These are phyloP conservation scores for Falciphora oryzae DNA, from an alignment of 2,329 filamentous ascomycete genomes.

Conservation along the genomic window DNA sequence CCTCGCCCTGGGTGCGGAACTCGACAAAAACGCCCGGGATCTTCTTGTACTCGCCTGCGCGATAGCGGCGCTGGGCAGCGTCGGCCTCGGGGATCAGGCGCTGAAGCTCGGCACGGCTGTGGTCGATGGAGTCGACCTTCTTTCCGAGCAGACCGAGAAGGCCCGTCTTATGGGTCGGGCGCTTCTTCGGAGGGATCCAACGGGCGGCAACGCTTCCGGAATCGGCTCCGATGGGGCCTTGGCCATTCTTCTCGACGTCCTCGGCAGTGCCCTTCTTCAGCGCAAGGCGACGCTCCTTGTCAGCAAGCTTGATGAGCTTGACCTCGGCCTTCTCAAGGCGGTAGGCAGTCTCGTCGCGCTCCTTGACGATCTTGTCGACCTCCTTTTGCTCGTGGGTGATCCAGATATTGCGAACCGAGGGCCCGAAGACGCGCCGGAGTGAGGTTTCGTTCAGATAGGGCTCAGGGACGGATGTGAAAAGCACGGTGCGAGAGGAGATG, in stretches of 20 bases:
- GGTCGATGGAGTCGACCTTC: slow-evolving; percentile 93
- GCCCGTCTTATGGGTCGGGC: slow-evolving; percentile 70
- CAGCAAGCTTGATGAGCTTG: slow-evolving; percentile 74
- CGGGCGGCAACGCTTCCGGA: slow-evolving; percentile 65
- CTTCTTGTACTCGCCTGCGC: slow-evolving; percentile 56
- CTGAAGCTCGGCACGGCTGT: slow-evolving; percentile 72
- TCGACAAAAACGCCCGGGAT: slow-evolving; percentile 84
- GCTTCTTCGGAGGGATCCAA: slow-evolving; percentile 67
- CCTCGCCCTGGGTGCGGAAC: slow-evolving; percentile 74
- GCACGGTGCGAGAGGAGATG: slow-evolving; percentile 84
- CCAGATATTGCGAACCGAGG: slow-evolving; percentile 79
- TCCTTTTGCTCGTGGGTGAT: slow-evolving; percentile 71
- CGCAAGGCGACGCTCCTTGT: slow-evolving; percentile 63
- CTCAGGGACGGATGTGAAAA: slow-evolving; percentile 79
- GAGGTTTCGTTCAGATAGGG: slow-evolving; percentile 72
- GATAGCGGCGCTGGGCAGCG: slow-evolving; percentile 61
- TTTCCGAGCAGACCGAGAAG: slow-evolving; percentile 66
- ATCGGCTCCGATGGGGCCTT: slow-evolving; percentile 55
- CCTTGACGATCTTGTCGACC: slow-evolving; percentile 72
- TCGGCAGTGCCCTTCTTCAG: slow-evolving; percentile 51
- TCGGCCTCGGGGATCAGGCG: slow-evolving; percentile 68
- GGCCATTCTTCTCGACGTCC: slow-evolving; percentile 18
- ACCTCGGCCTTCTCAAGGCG: slow-evolving; percentile 84
- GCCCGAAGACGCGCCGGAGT: slow-evolving; percentile 74
- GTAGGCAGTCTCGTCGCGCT: slow-evolving; percentile 73